phyloP scores from a whole-genome alignment of 345 rosid genomes.

The Citrus hindsii region DNA sequence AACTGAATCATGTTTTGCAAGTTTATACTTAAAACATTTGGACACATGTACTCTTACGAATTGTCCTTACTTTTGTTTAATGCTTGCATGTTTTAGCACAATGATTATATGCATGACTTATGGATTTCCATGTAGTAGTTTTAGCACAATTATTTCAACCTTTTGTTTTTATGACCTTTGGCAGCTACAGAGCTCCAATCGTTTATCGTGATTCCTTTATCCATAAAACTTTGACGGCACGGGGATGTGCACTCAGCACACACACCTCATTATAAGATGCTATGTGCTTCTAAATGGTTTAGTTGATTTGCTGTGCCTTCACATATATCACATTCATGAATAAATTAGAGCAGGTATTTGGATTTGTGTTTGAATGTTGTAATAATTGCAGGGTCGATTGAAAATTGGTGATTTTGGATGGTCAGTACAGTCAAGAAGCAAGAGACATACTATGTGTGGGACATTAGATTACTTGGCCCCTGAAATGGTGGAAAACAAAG shows the following conservation, averaged over 20 bases:
- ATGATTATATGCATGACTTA: background rate
- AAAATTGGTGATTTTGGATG: constrained; percentile 97
- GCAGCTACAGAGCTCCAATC: background rate
- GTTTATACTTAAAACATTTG: background rate
- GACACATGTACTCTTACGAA: background rate
- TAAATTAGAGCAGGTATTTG: background rate
- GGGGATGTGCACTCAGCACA: background rate
- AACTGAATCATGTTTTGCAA: background rate
- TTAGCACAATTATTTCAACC: too few relatives aligned
- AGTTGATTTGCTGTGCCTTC: background rate
- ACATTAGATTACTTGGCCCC: constrained; percentile 95
- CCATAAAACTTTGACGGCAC: background rate
- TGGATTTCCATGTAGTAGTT: background rate
- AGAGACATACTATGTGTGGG: constrained; percentile 96
- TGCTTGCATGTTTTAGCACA: background rate
- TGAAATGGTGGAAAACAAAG: constrained; percentile 91
- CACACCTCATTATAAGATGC: background rate
- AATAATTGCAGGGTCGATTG: constrained; percentile 61
- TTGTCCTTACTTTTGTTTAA: background rate
- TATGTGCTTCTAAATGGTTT: background rate
- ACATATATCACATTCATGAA: background rate
- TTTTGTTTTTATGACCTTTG: background rate
- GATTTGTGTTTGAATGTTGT: background rate
- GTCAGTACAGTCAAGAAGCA: constrained; percentile 94
- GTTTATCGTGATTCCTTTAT: background rate